A percentile compares a stretch with the other conserved stretches of the same genome.
Conservation (phyloP, 495 filamentous ascomycete genomes). For the Xeromyces bisporus region DNA sequence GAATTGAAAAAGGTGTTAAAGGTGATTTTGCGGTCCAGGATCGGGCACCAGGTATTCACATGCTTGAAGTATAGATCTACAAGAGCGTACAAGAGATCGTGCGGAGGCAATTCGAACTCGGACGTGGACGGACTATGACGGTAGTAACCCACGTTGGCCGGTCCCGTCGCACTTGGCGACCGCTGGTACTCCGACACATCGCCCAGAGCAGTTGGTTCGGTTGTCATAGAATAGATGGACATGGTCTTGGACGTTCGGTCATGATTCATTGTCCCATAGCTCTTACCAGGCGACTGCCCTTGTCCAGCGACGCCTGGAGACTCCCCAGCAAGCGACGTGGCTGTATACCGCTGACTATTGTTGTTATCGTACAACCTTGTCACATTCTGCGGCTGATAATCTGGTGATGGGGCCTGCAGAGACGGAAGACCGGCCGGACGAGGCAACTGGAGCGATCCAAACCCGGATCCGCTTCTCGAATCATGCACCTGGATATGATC, state of each 20-base stretch:
- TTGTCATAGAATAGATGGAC: conserved; percentile 1
- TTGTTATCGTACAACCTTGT: background rate
- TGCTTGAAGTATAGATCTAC: conserved; percentile 68
- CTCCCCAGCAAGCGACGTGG: background rate
- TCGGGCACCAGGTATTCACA: conserved; percentile 64
- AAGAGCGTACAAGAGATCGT: conserved; percentile 50
- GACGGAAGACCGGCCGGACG: background rate
- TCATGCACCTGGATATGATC: conserved; percentile 1
- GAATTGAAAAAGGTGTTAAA: conserved; percentile 49
- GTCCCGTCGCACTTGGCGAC: conserved; percentile 29
- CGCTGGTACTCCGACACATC: conserved; percentile 8
- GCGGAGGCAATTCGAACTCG: conserved; percentile 52
- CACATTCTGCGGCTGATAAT: background rate
- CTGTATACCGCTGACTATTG: background rate
- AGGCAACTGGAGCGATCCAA: conserved; percentile 1
- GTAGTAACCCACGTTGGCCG: conserved; percentile 6
- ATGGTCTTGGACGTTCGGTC: conserved; percentile 1
- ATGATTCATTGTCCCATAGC: background rate
- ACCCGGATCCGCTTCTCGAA: conserved; percentile 3
- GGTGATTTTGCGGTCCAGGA: conserved; percentile 51
- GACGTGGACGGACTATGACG: conserved; percentile 13
- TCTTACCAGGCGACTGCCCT: background rate
- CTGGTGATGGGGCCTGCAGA: no score
- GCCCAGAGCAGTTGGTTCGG: background rate
- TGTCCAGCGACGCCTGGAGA: no score